Percentiles rank a stretch among this genome's conserved stretches.
Evolutionary conservation across 768 basidiomycete genomes (phyloP).

Genomic region (Lanmaoa rubissima): DNA sequence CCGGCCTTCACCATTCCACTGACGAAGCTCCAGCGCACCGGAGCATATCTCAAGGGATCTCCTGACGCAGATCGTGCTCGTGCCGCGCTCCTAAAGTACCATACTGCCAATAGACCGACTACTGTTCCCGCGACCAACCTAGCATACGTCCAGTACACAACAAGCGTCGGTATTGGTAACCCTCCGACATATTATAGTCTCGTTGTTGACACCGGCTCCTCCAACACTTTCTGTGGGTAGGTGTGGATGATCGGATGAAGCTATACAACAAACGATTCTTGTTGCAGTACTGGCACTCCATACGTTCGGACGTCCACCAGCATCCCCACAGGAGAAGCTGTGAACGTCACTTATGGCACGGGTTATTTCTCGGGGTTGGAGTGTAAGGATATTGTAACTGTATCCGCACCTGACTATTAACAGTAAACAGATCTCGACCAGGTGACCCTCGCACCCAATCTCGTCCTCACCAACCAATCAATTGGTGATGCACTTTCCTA

Average conservation of each 20-base stretch:
- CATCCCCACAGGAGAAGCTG: slow-evolving; percentile 22
- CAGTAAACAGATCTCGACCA: slow-evolving; percentile 22
- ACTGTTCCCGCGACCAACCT: slow-evolving; percentile 17
- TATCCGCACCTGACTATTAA: not conserved
- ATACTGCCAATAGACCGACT: slow-evolving; percentile 1
- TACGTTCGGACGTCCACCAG: slow-evolving; percentile 25
- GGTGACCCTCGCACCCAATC: slow-evolving; percentile 22
- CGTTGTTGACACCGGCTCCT: slow-evolving; percentile 32
- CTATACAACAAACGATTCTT: not conserved
- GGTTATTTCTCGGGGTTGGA: slow-evolving; percentile 34
- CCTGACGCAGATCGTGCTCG: slow-evolving; percentile 20
- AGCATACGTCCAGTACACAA: slow-evolving; percentile 18
- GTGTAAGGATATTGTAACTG: slow-evolving; percentile 16
- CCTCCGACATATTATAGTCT: slow-evolving; percentile 30
- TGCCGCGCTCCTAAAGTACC: slow-evolving; percentile 7
- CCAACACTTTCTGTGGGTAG: slow-evolving; percentile 31
- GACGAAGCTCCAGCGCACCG: slow-evolving; percentile 9
- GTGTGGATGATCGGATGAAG: not conserved
- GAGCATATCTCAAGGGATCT: slow-evolving; percentile 17
- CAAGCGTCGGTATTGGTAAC: slow-evolving; percentile 25
- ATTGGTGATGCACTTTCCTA: slow-evolving; percentile 26
- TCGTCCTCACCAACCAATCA: slow-evolving; percentile 29
- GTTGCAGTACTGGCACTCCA: slow-evolving; percentile 17
- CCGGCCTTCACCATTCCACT: slow-evolving; percentile 8
- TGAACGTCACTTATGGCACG: slow-evolving; percentile 7